Evolutionary conservation across 257 asterid species (phyloP).

Genomic region (Fraxinus anomala): DNA sequence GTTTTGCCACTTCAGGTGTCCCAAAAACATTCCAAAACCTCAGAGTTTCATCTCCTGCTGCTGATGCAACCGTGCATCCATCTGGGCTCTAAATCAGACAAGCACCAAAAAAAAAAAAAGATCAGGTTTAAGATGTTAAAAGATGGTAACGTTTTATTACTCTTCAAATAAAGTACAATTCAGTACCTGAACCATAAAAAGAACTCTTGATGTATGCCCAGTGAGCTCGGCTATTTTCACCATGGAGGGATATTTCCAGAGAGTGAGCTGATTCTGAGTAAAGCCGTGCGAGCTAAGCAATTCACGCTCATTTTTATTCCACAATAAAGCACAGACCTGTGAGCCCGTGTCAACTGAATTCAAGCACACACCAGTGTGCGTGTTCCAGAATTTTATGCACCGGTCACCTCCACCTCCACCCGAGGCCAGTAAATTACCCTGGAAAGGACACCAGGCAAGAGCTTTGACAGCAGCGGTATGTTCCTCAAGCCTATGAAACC

Average conservation of each 20-base stretch:
- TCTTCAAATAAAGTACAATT: neutral
- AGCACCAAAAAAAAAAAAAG: neutral
- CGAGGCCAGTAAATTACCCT: conserved; percentile 75
- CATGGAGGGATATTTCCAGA: conserved; percentile 96
- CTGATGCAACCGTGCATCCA: conserved; percentile 94
- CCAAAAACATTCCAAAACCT: conserved; percentile 94
- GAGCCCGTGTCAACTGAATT: conserved; percentile 89
- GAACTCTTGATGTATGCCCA: conserved; percentile 93
- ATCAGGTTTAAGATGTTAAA: neutral
- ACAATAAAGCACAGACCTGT: conserved; percentile 86
- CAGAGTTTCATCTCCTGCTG: conserved; percentile 93
- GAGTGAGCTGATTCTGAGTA: conserved; percentile 91
- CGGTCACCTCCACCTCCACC: conserved; percentile 93
- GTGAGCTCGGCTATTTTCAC: conserved; percentile 88
- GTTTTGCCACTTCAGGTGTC: conserved; percentile 78
- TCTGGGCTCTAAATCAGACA: conserved; percentile 71
- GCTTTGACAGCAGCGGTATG: conserved; percentile 96
- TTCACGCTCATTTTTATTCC: conserved; percentile 92
- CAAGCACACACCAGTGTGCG: conserved; percentile 95
- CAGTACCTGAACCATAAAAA: conserved; percentile 80
- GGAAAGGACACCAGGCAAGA: conserved; percentile 97
- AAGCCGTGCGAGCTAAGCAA: conserved; percentile 91
- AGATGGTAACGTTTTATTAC: neutral
- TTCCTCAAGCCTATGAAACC: conserved; percentile 91
- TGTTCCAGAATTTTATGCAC: conserved; percentile 86